Conservation (phyloP, 2,329 filamentous ascomycete species). For the Gaeumannomyces sp. region DNA sequence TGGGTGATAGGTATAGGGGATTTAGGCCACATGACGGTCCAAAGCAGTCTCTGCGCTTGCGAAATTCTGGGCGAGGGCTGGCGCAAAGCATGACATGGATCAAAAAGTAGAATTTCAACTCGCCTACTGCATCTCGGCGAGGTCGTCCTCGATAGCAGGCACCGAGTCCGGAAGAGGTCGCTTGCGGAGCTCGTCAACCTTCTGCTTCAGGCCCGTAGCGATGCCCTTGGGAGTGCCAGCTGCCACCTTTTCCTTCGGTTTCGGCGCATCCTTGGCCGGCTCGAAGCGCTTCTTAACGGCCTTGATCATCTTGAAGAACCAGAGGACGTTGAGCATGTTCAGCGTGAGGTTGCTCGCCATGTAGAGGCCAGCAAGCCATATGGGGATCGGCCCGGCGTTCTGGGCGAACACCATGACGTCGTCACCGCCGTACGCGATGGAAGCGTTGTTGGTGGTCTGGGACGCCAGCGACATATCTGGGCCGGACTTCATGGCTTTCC, state of each 20-base stretch:
- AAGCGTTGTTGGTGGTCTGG: conserved; percentile 25
- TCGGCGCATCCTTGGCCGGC: conserved; percentile 31
- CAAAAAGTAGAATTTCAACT: background rate
- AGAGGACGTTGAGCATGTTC: conserved; percentile 74
- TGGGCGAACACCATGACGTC: conserved; percentile 46
- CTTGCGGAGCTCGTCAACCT: conserved; percentile 16
- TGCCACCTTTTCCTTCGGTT: conserved; percentile 25
- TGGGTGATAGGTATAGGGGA: too few relatives aligned
- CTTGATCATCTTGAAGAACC: conserved; percentile 82
- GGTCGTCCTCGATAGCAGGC: conserved; percentile 17
- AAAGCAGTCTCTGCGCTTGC: too few relatives aligned
- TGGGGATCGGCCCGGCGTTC: conserved; percentile 47
- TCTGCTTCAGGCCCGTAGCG: conserved; percentile 9
- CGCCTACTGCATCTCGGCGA: conserved; percentile 18
- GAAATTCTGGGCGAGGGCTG: too few relatives aligned
- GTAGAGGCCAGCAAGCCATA: conserved; percentile 66
- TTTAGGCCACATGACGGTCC: too few relatives aligned
- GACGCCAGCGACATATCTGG: conserved; percentile 27
- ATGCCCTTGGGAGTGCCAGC: background rate
- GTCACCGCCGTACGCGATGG: conserved; percentile 27
- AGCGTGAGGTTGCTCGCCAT: conserved; percentile 64
- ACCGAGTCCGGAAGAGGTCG: conserved; percentile 15
- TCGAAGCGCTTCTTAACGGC: conserved; percentile 72
- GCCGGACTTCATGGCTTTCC: conserved; percentile 44
- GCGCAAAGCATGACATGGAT: background rate